Base-by-base conservation (phyloP, 768 basidiomycete species). In the Tulasnella calospora region DNA sequence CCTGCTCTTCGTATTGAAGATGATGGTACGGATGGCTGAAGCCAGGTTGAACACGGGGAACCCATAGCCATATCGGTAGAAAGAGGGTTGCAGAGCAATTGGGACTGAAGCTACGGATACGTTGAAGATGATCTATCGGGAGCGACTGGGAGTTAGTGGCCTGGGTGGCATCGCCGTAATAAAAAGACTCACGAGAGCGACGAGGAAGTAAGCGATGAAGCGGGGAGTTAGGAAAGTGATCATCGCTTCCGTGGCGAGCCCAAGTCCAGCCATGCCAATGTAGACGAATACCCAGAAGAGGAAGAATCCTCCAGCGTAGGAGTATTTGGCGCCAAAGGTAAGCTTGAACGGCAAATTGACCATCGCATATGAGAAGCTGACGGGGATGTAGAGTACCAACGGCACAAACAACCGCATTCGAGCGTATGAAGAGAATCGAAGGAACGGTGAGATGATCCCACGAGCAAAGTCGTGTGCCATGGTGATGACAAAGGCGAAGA, bases 11-110 rank as follows among this genome's bases (percentile, higher is more conserved):
- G 91, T 92, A 47, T 87, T 85, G 80, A 94, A 92, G n/a, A 91
- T 82, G 77, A 94, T 85, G 35, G 89, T 85, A 27, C 92, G 86
- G 4, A 89, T 87, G 0, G 90, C 88, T 51, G 85, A 84, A 19
- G 90, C 89, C 38, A 77, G n/a, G 73, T 93, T 92, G 82, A 91
- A 93, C 82, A 94, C 92, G 0, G 92, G 92, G 80, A 86, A 86
- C 0, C 88, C 91, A 80, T 89, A 92, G 1, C 91, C 93, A 79
- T 92, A 92, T 71, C 79, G 61, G 77, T 86, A 87, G 79, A 85
- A 82, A 77, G 77, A 78, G 4, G 81, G 79, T 51, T 83, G 82
- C 17, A 85, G 82, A 51, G 89, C 87, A 57, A 92, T 86, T 0
- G 92, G 92, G 82, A 87, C 88, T 55, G 86, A 83, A 27, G 85